These are phyloP conservation scores for Pochonia chlamydosporia DNA, from an alignment of 2,329 filamentous ascomycete genomes.

Conservation along the genomic window DNA sequence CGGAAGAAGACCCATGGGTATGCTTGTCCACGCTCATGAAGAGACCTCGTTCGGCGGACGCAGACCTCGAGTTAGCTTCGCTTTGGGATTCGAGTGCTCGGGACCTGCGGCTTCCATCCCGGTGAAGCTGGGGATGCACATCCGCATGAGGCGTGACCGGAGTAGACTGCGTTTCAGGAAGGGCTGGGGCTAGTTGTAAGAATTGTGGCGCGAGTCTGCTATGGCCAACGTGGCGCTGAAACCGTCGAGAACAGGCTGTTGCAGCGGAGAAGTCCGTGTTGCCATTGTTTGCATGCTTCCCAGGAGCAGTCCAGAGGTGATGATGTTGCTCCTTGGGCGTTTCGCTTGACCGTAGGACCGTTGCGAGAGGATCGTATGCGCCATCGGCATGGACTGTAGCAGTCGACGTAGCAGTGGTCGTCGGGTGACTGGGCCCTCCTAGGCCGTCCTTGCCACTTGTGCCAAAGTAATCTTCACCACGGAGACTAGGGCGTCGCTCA, in stretches of 20 bases:
- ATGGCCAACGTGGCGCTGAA: slow-evolving; percentile 37
- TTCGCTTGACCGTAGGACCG: slow-evolving; percentile 26
- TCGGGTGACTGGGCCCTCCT: slow-evolving; percentile 20
- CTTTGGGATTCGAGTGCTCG: slow-evolving; percentile 30
- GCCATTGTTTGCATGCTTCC: not conserved
- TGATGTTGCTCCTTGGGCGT: not conserved
- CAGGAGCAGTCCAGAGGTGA: not conserved
- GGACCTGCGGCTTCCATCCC: slow-evolving; percentile 38
- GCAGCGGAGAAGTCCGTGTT: slow-evolving; percentile 15
- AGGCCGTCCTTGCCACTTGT: slow-evolving; percentile 29
- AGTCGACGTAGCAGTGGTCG: slow-evolving; percentile 15
- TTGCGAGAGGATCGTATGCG: slow-evolving; percentile 35
- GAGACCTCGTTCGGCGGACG: slow-evolving; percentile 57
- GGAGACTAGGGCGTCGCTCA: slow-evolving; percentile 46
- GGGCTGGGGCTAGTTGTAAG: slow-evolving; percentile 28
- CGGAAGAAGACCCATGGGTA: slow-evolving; percentile 57
- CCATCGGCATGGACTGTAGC: slow-evolving; percentile 18
- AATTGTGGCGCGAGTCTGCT: slow-evolving; percentile 38
- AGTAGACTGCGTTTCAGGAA: slow-evolving; percentile 22
- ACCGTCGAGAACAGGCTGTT: slow-evolving; percentile 15
- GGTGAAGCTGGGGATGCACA: slow-evolving; percentile 28
- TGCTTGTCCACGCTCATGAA: slow-evolving; percentile 59
- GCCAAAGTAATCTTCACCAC: slow-evolving; percentile 50
- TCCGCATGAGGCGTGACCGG: slow-evolving; percentile 32
- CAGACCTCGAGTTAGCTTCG: slow-evolving; percentile 49